Evolutionary conservation across 139 green algal species (phyloP).

Genomic region (Chlamydomonas eustigma): DNA sequence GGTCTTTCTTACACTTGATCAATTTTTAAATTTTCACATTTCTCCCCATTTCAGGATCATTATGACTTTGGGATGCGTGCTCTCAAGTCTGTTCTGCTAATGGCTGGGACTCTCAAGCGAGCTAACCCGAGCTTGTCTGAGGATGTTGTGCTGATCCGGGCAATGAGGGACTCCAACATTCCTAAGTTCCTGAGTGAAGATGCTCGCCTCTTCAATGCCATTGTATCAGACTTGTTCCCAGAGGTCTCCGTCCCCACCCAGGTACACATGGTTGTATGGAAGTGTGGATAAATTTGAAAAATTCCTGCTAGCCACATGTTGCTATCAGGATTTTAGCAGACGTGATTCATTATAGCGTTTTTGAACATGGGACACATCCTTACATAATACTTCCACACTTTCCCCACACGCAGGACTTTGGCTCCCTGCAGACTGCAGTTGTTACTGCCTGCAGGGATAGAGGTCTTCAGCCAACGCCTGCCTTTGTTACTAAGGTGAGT

Average conservation of each 20-base stretch:
- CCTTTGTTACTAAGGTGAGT: slow-evolving; percentile 45
- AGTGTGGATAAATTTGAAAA: too few relatives aligned
- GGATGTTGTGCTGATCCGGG: slow-evolving; percentile 65
- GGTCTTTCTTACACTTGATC: too few relatives aligned
- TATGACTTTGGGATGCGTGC: slow-evolving; percentile 87
- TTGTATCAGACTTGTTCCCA: slow-evolving; percentile 70
- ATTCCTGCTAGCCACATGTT: too few relatives aligned
- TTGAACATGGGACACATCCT: not conserved
- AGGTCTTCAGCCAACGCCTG: slow-evolving; percentile 23
- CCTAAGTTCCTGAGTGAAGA: slow-evolving; percentile 83
- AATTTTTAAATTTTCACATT: too few relatives aligned
- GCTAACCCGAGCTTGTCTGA: slow-evolving; percentile 49
- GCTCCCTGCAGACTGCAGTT: not conserved
- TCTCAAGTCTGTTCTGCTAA: slow-evolving; percentile 77
- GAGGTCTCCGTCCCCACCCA: slow-evolving; percentile 19
- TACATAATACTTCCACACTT: not conserved
- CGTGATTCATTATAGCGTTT: not conserved
- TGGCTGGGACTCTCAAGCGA: slow-evolving; percentile 69
- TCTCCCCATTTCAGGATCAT: slow-evolving; percentile 23
- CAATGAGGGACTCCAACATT: slow-evolving; percentile 75
- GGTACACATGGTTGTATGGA: slow-evolving; percentile 29
- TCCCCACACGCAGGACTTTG: not conserved
- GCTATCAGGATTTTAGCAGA: slow-evolving; percentile 3
- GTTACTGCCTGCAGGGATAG: not conserved
- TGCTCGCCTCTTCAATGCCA: slow-evolving; percentile 74